Conservation (phyloP, 148 eudicot genomes). For the Simmondsia chinensis region DNA sequence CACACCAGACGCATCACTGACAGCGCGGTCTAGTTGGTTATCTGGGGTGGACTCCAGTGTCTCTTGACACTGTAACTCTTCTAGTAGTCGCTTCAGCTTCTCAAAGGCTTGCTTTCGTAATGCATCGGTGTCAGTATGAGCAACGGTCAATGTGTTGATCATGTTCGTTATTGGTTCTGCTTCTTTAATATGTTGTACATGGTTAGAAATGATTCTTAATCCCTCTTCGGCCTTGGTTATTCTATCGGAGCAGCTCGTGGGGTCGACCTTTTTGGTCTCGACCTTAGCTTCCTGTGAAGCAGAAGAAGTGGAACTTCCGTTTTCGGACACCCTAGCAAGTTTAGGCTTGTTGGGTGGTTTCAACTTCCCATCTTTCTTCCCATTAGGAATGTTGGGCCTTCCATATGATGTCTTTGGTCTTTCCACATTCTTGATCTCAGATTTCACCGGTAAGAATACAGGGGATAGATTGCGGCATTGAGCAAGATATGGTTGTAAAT, state of each 20-base stretch:
- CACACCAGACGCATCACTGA: slow-evolving; percentile 6
- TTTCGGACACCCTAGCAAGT: slow-evolving; percentile 14
- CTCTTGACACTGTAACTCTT: slow-evolving; percentile 13
- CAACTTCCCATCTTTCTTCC: slow-evolving; percentile 7
- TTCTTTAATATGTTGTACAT: slow-evolving; percentile 31
- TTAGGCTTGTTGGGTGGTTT: slow-evolving; percentile 6
- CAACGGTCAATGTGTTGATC: slow-evolving; percentile 8
- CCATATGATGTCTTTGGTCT: slow-evolving; percentile 2
- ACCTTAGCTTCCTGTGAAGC: slow-evolving; percentile 34
- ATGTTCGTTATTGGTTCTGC: slow-evolving; percentile 18
- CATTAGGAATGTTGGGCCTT: slow-evolving; percentile 10
- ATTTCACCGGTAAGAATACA: slow-evolving; percentile 29
- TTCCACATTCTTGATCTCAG: slow-evolving; percentile 14
- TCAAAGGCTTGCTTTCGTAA: slow-evolving; percentile 26
- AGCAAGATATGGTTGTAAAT: slow-evolving; percentile 40
- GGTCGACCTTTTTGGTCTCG: slow-evolving; percentile 42
- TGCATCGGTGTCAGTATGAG: slow-evolving; percentile 10
- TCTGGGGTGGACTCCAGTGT: background rate
- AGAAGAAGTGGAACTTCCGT: slow-evolving; percentile 26
- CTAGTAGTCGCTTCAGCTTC: slow-evolving; percentile 17
- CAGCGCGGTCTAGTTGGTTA: slow-evolving; percentile 2
- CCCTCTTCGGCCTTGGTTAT: slow-evolving; percentile 34
- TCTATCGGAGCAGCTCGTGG: slow-evolving; percentile 35
- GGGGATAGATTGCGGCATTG: slow-evolving; percentile 32
- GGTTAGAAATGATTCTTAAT: slow-evolving; percentile 20